Evolutionary conservation across 2,329 filamentous ascomycete species (phyloP).

Genomic region (Ceratocystis cubensis): DNA sequence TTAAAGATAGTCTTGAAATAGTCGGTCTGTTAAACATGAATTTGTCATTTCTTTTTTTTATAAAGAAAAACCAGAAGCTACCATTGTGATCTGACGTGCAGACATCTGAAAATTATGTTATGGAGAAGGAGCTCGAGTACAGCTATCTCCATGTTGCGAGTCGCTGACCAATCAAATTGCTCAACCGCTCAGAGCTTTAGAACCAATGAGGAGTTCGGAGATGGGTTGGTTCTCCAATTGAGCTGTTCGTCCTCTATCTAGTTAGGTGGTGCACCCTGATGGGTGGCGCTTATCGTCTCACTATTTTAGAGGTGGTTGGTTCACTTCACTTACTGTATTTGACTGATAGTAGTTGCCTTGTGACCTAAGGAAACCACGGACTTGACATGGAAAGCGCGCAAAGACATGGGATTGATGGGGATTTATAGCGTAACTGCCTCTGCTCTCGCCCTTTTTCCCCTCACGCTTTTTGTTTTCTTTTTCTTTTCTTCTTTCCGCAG

Average conservation of each 20-base stretch:
- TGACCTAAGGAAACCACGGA: background rate
- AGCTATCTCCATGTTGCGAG: no score
- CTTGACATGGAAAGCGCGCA: background rate
- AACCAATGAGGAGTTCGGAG: no score
- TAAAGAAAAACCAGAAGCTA: background rate
- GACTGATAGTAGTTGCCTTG: background rate
- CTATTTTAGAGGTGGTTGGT: background rate
- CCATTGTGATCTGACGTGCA: no score
- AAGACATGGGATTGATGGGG: background rate
- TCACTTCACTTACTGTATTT: background rate
- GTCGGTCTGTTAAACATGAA: slow-evolving; percentile 7
- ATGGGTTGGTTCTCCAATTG: background rate
- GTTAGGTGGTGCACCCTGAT: background rate
- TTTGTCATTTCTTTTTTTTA: background rate
- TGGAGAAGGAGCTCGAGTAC: background rate
- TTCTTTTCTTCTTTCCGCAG: background rate
- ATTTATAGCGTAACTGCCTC: background rate
- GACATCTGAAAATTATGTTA: no score
- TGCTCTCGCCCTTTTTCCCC: background rate
- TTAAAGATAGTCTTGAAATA: slow-evolving; percentile 10
- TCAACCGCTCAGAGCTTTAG: no score
- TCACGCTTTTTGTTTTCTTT: background rate
- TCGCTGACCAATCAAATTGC: background rate
- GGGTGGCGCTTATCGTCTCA: background rate
- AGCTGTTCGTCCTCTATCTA: background rate